These are phyloP conservation scores for Heliosperma pusillum DNA, from an alignment of 148 eudicot species.

Conservation along the genomic window DNA sequence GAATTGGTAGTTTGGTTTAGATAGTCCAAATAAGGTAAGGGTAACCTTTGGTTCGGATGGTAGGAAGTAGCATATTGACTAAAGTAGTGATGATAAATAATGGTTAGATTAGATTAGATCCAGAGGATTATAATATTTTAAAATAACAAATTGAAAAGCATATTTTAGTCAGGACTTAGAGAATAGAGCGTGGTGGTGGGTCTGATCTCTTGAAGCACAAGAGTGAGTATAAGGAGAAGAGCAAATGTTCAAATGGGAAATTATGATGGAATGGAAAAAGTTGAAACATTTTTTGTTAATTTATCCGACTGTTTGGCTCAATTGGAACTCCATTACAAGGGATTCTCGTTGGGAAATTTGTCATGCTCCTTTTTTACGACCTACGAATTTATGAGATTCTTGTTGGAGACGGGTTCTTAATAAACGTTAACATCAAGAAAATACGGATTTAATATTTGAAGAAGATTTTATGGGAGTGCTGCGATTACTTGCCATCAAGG, in stretches of 20 bases:
- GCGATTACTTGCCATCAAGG: no score
- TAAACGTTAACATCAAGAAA: no score
- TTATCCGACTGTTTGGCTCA: neutral
- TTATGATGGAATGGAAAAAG: neutral
- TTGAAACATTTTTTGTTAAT: neutral
- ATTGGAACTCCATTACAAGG: neutral
- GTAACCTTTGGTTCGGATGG: no score
- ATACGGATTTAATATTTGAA: no score
- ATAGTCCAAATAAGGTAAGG: no score
- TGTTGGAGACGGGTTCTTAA: no score
- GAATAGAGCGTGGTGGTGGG: slow-evolving; percentile 37
- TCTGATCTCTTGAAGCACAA: slow-evolving; percentile 3
- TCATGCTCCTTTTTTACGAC: neutral
- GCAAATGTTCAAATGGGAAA: no score
- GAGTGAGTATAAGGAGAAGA: neutral
- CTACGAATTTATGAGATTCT: no score
- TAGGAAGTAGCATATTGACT: neutral
- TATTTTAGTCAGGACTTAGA: slow-evolving; percentile 29
- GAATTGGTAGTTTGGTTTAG: no score
- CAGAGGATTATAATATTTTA: slow-evolving; percentile 10
- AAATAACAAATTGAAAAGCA: slow-evolving; percentile 17
- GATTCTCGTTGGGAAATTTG: no score
- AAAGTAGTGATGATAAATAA: neutral
- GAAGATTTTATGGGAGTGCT: no score
- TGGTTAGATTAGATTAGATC: slow-evolving; percentile 34